A percentile compares a stretch with the other conserved stretches of the same genome.
Evolutionary conservation across 1,139 yeast genomes (phyloP).

Genomic region (Pichia sp.): DNA sequence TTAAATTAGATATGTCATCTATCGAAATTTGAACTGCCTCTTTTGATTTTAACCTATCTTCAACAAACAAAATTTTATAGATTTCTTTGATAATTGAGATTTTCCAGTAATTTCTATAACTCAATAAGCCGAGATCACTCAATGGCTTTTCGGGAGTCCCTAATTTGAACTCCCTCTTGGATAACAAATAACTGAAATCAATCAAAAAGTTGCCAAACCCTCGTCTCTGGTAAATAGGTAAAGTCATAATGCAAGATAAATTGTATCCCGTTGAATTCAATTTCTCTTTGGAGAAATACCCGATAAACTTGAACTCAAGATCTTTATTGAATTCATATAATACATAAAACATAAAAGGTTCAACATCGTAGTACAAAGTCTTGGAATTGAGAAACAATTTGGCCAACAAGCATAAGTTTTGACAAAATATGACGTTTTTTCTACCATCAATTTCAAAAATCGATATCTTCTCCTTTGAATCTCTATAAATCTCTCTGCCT

Average conservation of each 20-base stretch:
- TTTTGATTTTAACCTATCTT: background rate
- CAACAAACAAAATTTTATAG: slow-evolving; percentile 13
- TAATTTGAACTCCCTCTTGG: slow-evolving; percentile 62
- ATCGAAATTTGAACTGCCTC: slow-evolving; percentile 34
- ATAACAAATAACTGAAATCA: slow-evolving; percentile 78
- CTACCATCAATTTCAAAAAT: slow-evolving; percentile 93
- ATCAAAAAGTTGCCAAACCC: slow-evolving; percentile 88
- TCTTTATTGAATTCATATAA: slow-evolving; percentile 34
- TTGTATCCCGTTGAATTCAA: slow-evolving; percentile 68
- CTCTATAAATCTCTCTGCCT: slow-evolving; percentile 83
- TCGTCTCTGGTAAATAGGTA: slow-evolving; percentile 80
- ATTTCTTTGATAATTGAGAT: slow-evolving; percentile 48
- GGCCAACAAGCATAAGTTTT: slow-evolving; percentile 81
- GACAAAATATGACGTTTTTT: slow-evolving; percentile 74
- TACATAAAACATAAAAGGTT: slow-evolving; percentile 85
- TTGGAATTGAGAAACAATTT: slow-evolving; percentile 85
- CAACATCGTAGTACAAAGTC: slow-evolving; percentile 89
- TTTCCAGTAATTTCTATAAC: slow-evolving; percentile 87
- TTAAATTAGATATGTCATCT: slow-evolving; percentile 50
- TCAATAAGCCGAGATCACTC: slow-evolving; percentile 74
- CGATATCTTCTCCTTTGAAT: slow-evolving; percentile 37
- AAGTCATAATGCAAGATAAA: slow-evolving; percentile 81
- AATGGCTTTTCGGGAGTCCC: slow-evolving; percentile 97
- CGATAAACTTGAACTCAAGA: slow-evolving; percentile 66
- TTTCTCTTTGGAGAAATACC: slow-evolving; percentile 90